Evolutionary conservation across 108 stramenopile genomes (phyloP), one percentile per base, ranked within the genome.

Genomic region (Cylindrotheca fusiformis): DNA sequence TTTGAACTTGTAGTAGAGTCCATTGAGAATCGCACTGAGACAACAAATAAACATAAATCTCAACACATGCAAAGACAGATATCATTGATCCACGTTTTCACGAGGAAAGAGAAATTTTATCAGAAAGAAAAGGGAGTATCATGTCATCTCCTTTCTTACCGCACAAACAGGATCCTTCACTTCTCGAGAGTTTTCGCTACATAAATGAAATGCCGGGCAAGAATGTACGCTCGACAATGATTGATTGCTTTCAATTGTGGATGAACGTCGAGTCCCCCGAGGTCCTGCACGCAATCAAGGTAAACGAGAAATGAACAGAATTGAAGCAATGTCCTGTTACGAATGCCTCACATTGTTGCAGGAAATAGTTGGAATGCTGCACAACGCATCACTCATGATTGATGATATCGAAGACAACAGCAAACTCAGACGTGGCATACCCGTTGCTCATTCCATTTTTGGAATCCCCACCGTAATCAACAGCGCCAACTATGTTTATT

Each of bases 341-440:
- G 22, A 1, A 25, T 1, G 52, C 64, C 32, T 26, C 22, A 32
- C 47, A 71, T 76, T 36, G 22, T 27, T 56, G 4, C 29, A 68
- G 62, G 75, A 80, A 28, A 95, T 98, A 26, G 77, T 97, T n/a
- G 91, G 84, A 5, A 78, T 76, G 58, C 85, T 98, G 14, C 97
- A 98, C 83, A 96, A 95, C 75, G 93, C 95, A 19, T 85, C 83
- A 26, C 79, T 98, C 5, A 69, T 98, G 64, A 82, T 98, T 50
- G 97, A 98, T 75, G 97, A 98, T 58, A 97, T 98, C 58, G 97
- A 98, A 67, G 97, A 98, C 70, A 91, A 92, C 63, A 87, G 85
- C 28, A 94, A 94, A 57, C 68, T 98, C 25, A 61, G 97, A 1
- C 71, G 97, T 20, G 96, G 96, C 0, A 58, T 80, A n/a, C 96